Base-by-base conservation (phyloP, 1,139 yeast genomes). In the Yamadazyma conglobata region DNA sequence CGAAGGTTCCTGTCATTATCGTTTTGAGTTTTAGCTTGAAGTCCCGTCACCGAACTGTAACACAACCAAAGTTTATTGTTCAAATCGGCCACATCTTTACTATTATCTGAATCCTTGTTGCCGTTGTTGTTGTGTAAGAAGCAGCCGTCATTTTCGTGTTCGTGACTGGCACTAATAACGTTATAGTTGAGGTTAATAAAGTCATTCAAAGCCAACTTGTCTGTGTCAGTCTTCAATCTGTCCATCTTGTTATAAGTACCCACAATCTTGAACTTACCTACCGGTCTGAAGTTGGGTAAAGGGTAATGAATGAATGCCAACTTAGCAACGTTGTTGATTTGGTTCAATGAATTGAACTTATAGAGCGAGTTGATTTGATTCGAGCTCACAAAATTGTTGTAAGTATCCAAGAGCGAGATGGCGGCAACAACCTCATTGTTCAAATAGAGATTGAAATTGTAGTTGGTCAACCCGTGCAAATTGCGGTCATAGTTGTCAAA, bases 111-210 rank as follows among this genome's bases (percentile, higher is more conserved):
- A 20, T 25, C 19, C 10, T 17, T 18, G 18, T 24, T 26, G 15
- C 43, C 39, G 4, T 28, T 27, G 4, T 34, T 31, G 21, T 51
- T 50, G 31, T 54, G 50, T 13, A 54, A 31, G 16, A 71, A 49
- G 43, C 79, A 74, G 10, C 76, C 76, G 40, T 73, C 79, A 46
- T 73, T 74, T 25, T 64, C 72, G 44, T 73, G 78, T 40, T 74
- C 79, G 39, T 71, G 73, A 6, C 79, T 78, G 15, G 73, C 78
- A 10, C 72, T 60, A 10, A 73, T 60, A 0, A 61, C 77, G 25
- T 62, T 51, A 43, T 66, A 66, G 6, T 64, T 64, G 32, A 64
- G 54, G 31, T 52, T 52, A 20, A 58, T 45, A 19, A 67, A 56
- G 42, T 67, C 73, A 27, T 58, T 58, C 29, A 57, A 52, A 28